Evolutionary conservation across 805 yeast species (phyloP).

Genomic region (Priceomyces melissophilus): DNA sequence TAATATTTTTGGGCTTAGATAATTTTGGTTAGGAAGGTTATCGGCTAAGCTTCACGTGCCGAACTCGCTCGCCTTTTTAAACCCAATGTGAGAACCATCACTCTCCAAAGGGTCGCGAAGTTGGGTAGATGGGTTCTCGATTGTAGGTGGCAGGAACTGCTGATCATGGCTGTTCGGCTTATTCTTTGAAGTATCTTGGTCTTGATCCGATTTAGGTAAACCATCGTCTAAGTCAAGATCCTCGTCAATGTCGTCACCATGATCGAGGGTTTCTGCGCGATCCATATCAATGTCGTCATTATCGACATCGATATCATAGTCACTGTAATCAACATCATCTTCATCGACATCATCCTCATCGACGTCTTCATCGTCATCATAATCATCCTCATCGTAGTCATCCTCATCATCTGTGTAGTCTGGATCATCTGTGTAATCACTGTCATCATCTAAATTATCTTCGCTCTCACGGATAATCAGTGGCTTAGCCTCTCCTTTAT

Average conservation of each 20-base stretch:
- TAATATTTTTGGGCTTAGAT: too few relatives aligned
- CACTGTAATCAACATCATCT: constrained; percentile 22
- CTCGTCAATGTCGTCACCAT: constrained; percentile 5
- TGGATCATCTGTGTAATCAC: constrained; percentile 21
- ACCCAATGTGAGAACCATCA: too few relatives aligned
- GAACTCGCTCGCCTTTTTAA: too few relatives aligned
- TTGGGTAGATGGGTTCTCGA: too few relatives aligned
- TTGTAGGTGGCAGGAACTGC: too few relatives aligned
- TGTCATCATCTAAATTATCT: constrained; percentile 15
- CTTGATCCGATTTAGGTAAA: background rate
- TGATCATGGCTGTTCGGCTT: too few relatives aligned
- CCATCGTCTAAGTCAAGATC: constrained; percentile 12
- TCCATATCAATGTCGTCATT: constrained; percentile 12
- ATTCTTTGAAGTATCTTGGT: too few relatives aligned
- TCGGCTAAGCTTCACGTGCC: too few relatives aligned
- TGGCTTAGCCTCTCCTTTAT: constrained; percentile 21
- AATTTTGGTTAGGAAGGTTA: too few relatives aligned
- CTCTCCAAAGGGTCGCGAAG: too few relatives aligned
- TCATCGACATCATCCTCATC: constrained; percentile 30
- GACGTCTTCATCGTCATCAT: constrained; percentile 20
- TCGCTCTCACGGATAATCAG: background rate
- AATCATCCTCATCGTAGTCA: constrained; percentile 23
- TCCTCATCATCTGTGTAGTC: constrained; percentile 22
- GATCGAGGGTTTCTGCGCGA: constrained; percentile 7
- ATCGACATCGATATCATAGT: constrained; percentile 17